These are phyloP conservation scores for Diophrys sp. DNA, from an alignment of 73 alveolate species.

Conservation along the genomic window DNA sequence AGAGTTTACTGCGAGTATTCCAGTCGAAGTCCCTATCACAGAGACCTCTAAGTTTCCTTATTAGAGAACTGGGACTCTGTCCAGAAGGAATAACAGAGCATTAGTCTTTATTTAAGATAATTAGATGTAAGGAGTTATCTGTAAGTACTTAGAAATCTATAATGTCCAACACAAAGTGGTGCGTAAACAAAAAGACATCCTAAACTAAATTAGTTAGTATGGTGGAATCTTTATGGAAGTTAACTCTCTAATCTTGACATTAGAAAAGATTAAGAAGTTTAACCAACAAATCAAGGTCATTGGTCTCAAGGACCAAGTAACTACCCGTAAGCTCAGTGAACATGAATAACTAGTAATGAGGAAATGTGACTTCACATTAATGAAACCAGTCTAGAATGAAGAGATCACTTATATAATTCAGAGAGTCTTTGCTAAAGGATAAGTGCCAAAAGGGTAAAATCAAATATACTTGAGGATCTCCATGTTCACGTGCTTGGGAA, in stretches of 20 bases:
- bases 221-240: not conserved
- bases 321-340: not conserved
- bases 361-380: not conserved
- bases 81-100: not conserved
- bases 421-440: not conserved
- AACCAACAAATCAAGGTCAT: not conserved
- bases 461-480: not conserved
- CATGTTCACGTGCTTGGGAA: not conserved
- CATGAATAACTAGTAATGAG: not conserved
- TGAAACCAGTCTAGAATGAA: not conserved
- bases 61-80: not conserved
- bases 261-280: not conserved
- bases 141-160: not conserved
- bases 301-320: not conserved
- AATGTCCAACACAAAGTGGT: not conserved
- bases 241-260: too few species aligned
- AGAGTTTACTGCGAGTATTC: conserved; percentile 13
- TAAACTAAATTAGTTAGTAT: too few species aligned
- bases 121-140: not conserved
- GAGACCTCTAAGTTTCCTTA: not conserved
- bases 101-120: not conserved
- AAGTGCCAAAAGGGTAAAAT: not conserved
- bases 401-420: not conserved
- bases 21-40: conserved; percentile 9
- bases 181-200: not conserved